Conservation (phyloP, 495 filamentous ascomycete species). For the Melanomma pulvis-pyrius region DNA sequence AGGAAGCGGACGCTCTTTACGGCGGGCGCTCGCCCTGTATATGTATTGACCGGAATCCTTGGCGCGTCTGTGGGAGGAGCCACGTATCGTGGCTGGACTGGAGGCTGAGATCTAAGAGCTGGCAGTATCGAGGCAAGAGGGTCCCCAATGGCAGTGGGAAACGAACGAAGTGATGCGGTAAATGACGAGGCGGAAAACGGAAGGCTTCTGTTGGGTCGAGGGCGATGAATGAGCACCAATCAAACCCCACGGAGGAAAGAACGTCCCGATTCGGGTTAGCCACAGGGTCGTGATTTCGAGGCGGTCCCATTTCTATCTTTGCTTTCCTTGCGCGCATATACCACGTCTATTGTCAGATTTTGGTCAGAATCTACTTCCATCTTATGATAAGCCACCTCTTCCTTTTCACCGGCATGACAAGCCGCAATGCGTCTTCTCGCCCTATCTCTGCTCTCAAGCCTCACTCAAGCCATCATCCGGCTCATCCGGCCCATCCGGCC, state of each 20-base stretch:
- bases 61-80: background rate
- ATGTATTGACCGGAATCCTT: conserved; percentile 4
- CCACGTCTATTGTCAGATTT: too few species aligned
- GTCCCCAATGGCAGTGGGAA: background rate
- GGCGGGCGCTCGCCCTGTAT: background rate
- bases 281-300: too few species aligned
- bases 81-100: background rate
- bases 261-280: background rate
- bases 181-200: background rate
- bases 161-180: background rate
- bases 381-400: too few species aligned
- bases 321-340: too few species aligned
- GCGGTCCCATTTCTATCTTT: too few species aligned
- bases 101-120: background rate
- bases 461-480: too few species aligned
- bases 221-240: background rate
- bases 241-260: background rate
- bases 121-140: background rate
- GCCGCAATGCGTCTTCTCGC: too few species aligned
- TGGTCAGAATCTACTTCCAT: too few species aligned
- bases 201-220: background rate
- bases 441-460: too few species aligned
- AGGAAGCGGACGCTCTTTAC: background rate
- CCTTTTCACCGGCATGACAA: too few species aligned
- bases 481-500: too few species aligned